Evolutionary conservation across 2,329 filamentous ascomycete species (phyloP).

Genomic region (Pseudogymnoascus sp.): DNA sequence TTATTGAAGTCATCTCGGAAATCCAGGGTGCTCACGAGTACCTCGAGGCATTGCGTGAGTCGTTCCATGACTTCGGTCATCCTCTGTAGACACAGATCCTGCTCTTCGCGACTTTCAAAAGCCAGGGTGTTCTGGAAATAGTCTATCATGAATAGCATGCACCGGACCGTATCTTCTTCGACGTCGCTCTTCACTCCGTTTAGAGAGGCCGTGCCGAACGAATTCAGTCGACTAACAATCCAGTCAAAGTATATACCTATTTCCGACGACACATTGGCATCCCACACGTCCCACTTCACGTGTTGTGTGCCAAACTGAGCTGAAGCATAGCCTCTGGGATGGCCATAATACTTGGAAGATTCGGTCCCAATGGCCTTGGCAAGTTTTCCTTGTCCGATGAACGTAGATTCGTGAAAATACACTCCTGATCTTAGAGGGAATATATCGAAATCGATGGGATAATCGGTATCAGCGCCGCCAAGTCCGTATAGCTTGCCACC

Average conservation of each 20-base stretch:
- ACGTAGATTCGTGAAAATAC: slow-evolving; percentile 54
- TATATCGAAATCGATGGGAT: slow-evolving; percentile 56
- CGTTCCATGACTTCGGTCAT: slow-evolving; percentile 23
- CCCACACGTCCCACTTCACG: slow-evolving; percentile 52
- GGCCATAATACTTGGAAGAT: slow-evolving; percentile 30
- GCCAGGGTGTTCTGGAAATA: slow-evolving; percentile 25
- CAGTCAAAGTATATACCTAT: slow-evolving; percentile 56
- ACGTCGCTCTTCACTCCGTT: not conserved
- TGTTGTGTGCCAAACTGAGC: slow-evolving; percentile 39
- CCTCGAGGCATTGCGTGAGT: not conserved
- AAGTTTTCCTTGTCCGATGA: slow-evolving; percentile 50
- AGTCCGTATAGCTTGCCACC: slow-evolving; percentile 44
- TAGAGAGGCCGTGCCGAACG: not conserved
- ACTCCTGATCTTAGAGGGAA: slow-evolving; percentile 50
- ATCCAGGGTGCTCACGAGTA: not conserved
- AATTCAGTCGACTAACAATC: slow-evolving; percentile 40
- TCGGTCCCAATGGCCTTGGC: slow-evolving; percentile 29
- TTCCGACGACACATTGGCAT: slow-evolving; percentile 53
- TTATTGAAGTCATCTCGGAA: slow-evolving; percentile 8
- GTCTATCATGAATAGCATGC: slow-evolving; percentile 22
- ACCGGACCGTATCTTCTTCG: slow-evolving; percentile 13
- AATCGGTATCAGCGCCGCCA: slow-evolving; percentile 54
- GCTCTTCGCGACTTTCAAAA: slow-evolving; percentile 16
- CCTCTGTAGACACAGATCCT: slow-evolving; percentile 22
- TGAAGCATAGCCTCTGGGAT: not conserved